Evolutionary conservation across 768 basidiomycete genomes (phyloP), one percentile per base, ranked within the genome.

Genomic region (Termitomyces sp.): DNA sequence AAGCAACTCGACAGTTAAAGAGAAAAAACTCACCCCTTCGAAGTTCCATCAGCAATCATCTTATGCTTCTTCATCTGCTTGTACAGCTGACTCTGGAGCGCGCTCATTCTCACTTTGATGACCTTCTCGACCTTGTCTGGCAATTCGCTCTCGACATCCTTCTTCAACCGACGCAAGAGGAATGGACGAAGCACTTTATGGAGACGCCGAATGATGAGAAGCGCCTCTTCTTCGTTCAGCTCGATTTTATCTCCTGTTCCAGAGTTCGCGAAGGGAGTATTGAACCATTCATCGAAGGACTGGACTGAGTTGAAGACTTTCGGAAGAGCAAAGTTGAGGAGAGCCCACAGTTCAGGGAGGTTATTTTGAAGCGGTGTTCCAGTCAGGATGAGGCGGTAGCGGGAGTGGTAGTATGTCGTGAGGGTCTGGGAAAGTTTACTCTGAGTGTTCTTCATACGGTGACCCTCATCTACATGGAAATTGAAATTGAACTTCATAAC

Each of bases 221-320:
- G 80, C 3, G 93, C 91, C 78, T 99, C 97, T 90, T 98, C 97
- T 89, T 99, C 97, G 75, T 96, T 97, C 77, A 98, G 73, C 79
- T 97, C 95, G 69, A 98, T 96, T 83, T 96, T 97, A 76, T 99
- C 97, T 9, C 91, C 89, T 0, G 92, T 91, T 32, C 96, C 96
- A n/a, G 95, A 93, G 73, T 93, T 98, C 59, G 97, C 96, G 64
- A 99, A 99, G 0, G 97, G 97, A 1, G 96, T 97, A 76, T 98
- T 98, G 82, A 98, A 99, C 97, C 97, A 99, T 69, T 98, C 97
- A 67, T 98, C 97, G 71, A 99, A 98, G 22, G 95, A 96, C 71
- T 98, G 96, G 60, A 97, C 95, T 0, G 96, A 98, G 77, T 98
- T 98, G 82, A 99, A 98, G 69, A 98, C 86, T 74, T 92, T 94